Conservation (phyloP, 169 alveolate genomes). For the Cryptosporidium ubiquitum region DNA sequence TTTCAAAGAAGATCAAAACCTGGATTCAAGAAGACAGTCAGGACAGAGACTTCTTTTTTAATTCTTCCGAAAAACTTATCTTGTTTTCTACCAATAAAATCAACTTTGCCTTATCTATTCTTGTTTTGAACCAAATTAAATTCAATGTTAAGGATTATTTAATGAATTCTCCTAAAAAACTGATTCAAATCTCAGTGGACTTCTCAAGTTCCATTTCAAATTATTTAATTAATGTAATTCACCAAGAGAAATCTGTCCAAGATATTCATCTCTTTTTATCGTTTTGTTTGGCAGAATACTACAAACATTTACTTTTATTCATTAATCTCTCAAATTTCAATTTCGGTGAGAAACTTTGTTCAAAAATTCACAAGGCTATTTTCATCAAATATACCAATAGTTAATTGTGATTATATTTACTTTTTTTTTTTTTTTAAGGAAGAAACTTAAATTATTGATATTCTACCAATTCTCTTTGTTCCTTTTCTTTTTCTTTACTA, state of each 20-base stretch:
- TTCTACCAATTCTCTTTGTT: background rate
- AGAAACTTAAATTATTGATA: background rate
- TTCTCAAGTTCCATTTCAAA: background rate
- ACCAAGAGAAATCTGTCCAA: background rate
- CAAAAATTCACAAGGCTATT: background rate
- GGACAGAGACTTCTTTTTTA: background rate
- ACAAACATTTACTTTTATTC: background rate
- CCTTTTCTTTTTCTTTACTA: background rate
- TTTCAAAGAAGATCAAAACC: background rate
- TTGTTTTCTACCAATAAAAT: background rate
- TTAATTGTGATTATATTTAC: background rate
- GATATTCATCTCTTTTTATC: background rate
- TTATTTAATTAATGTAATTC: background rate
- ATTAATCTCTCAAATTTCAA: conserved; percentile 5
- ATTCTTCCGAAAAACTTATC: background rate
- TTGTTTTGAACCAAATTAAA: conserved; percentile 5
- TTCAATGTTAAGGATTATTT: background rate
- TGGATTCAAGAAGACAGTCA: conserved; percentile 26
- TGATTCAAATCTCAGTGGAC: background rate
- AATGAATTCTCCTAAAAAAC: background rate
- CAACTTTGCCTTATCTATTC: conserved; percentile 24
- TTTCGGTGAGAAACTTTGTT: background rate
- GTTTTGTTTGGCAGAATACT: background rate
- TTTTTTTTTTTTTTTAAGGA: background rate
- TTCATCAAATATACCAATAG: background rate